These are phyloP conservation scores for Erythrobasidium hasegawianum DNA, from an alignment of 1,284 basidiomycete species.

Conservation along the genomic window DNA sequence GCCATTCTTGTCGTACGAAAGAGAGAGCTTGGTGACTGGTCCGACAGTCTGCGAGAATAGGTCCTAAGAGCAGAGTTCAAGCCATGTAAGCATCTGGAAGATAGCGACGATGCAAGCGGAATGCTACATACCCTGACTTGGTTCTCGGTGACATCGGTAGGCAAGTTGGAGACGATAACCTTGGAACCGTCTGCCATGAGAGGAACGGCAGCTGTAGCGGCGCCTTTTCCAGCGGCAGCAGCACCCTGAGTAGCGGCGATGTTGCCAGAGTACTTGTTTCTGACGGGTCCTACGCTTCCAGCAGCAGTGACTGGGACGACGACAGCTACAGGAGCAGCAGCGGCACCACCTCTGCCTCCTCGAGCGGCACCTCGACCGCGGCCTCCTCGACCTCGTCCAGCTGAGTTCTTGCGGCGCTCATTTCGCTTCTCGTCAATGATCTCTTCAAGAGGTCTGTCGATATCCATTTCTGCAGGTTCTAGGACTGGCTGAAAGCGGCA, in stretches of 20 bases:
- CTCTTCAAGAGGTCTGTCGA: conserved; percentile 84
- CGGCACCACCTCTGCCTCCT: conserved; percentile 36
- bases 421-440: conserved; percentile 52
- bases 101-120: neutral
- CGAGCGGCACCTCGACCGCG: conserved; percentile 40
- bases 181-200: conserved; percentile 63
- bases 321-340: conserved; percentile 2
- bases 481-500: too few species aligned
- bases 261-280: conserved; percentile 26
- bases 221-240: conserved; percentile 54
- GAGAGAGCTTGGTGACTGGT: conserved; percentile 72
- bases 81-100: neutral
- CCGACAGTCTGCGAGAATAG: conserved; percentile 89
- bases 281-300: conserved; percentile 56
- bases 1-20: conserved; percentile 80
- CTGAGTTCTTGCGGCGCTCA: conserved; percentile 36
- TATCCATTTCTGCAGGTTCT: conserved; percentile 48
- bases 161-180: conserved; percentile 94
- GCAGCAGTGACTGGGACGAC: conserved; percentile 6
- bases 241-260: conserved; percentile 57
- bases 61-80: conserved; percentile 59
- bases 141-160: conserved; percentile 86
- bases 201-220: conserved; percentile 45
- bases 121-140: conserved; percentile 72
- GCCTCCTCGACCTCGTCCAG: conserved; percentile 10